Evolutionary conservation across 2,329 filamentous ascomycete species (phyloP), one percentile per base, ranked within the genome.

Genomic region (Fusarium goolgardi): DNA sequence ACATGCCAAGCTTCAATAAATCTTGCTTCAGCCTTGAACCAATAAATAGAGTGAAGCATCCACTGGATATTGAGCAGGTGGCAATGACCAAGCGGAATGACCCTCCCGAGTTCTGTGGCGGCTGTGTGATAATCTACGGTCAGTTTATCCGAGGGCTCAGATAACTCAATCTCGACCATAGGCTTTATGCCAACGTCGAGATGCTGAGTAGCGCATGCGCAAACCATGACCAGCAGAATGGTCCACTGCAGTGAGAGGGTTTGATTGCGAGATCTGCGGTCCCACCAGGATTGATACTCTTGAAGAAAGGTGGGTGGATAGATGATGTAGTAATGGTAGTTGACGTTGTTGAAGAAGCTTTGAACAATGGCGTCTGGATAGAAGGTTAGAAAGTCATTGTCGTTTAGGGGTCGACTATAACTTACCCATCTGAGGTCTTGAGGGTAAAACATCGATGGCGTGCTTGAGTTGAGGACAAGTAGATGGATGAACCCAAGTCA

Each of bases 301-400:
- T 75, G 72, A 5, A 78, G 57, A 43, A 80, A 80, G 6, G 66
- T 67, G 1, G 74, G 66, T 1, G 78, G 76, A 50, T 80, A 78
- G 41, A 79, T 72, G 52, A 79, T 77, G 65, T 79, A 79, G 72
- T 78, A 78, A 49, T 79, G 77, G 34, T 73, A 79, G 53, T 80
- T 80, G 61, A 77, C 75, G 23, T 73, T 72, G 51, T 73, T 70
- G 23, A 80, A 68, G 49, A 79, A 80, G 64, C 77, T 78, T 35
- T 79, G 74, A 7, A 80, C 75, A 16, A 80, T 70, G 3, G 71
- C 67, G 55, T 80, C 78, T 80, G 9, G 13, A 45, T 21, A 20
- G 2, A 3, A 13, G 6, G 27, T 70, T 12, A 70, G 60, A 3
- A 11, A 29, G 4, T 11, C 27, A n/a, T 12, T 6, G 23, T 12